Evolutionary conservation across 768 basidiomycete genomes (phyloP).

Genomic region (Russula dissimulans): DNA sequence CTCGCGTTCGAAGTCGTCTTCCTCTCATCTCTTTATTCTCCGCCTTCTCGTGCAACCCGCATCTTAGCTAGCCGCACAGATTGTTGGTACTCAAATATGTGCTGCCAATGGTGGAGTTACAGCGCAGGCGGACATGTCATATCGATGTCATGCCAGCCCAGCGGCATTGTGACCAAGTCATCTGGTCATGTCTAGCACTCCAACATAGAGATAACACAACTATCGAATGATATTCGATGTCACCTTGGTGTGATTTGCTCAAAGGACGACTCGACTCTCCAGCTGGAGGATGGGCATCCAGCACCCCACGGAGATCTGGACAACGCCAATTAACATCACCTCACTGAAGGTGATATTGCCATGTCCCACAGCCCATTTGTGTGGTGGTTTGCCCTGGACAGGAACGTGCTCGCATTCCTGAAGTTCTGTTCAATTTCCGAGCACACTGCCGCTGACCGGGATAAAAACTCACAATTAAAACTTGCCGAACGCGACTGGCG

Average conservation of each 20-base stretch:
- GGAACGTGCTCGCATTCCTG: conserved; percentile 4
- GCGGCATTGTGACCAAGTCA: no score
- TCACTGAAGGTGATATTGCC: conserved; percentile 6
- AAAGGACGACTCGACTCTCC: neutral
- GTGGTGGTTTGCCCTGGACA: neutral
- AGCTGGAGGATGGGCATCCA: conserved; percentile 18
- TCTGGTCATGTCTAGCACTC: neutral
- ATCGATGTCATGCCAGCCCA: no score
- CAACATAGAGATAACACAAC: neutral
- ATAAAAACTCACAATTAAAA: neutral
- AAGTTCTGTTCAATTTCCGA: neutral
- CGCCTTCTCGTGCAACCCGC: no score
- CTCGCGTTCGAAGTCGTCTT: no score
- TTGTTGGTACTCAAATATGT: no score
- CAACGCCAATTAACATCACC: conserved; percentile 12
- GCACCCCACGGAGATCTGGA: conserved; percentile 12
- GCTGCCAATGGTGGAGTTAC: no score
- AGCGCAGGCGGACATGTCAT: no score
- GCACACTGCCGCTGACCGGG: neutral
- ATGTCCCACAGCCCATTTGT: neutral
- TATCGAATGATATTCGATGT: no score
- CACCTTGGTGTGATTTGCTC: neutral
- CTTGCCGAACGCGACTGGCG: conserved; percentile 5
- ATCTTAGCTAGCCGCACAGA: no score
- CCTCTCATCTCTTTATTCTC: no score